A percentile compares a stretch with the other conserved stretches of the same genome.
phyloP scores from a whole-genome alignment of 805 yeast genomes.

The Myxozyma geophila region DNA sequence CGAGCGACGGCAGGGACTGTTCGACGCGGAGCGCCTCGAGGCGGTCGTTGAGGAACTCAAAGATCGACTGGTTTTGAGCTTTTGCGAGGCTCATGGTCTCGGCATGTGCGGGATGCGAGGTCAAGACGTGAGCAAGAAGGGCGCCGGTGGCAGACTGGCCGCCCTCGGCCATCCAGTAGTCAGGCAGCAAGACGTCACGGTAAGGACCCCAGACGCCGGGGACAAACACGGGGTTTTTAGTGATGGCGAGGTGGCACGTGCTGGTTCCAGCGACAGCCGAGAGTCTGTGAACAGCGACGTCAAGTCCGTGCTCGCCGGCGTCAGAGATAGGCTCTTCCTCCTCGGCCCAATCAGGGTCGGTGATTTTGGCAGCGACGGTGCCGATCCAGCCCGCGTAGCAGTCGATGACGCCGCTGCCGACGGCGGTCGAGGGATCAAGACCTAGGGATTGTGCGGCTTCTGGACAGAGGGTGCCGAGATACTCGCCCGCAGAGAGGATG shows the following conservation, averaged over 20 bases:
- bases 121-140: slow-evolving; percentile 80
- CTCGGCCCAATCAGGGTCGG: slow-evolving; percentile 47
- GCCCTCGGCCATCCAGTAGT: slow-evolving; percentile 95
- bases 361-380: slow-evolving; percentile 90
- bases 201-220: slow-evolving; percentile 99
- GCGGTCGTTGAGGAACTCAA: slow-evolving; percentile 78
- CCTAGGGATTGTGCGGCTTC: slow-evolving; percentile 83
- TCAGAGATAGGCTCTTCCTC: slow-evolving; percentile 6
- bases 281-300: slow-evolving; percentile 72
- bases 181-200: slow-evolving; percentile 87
- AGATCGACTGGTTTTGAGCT: slow-evolving; percentile 70
- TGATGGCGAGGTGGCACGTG: slow-evolving; percentile 91
- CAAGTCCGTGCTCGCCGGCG: slow-evolving; percentile 49
- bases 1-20: slow-evolving; percentile 68
- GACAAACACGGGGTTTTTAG: slow-evolving; percentile 83
- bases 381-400: slow-evolving; percentile 99
- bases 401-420: slow-evolving; percentile 95
- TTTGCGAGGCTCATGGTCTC: slow-evolving; percentile 72
- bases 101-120: slow-evolving; percentile 85
- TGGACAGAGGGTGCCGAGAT: slow-evolving; percentile 71
- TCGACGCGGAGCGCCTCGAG: slow-evolving; percentile 68
- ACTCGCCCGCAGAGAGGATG: slow-evolving; percentile 86
- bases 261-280: slow-evolving; percentile 99
- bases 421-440: slow-evolving; percentile 74
- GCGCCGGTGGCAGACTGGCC: slow-evolving; percentile 99